Conservation (phyloP, 257 asterid genomes). For the Verbascum thapsus region DNA sequence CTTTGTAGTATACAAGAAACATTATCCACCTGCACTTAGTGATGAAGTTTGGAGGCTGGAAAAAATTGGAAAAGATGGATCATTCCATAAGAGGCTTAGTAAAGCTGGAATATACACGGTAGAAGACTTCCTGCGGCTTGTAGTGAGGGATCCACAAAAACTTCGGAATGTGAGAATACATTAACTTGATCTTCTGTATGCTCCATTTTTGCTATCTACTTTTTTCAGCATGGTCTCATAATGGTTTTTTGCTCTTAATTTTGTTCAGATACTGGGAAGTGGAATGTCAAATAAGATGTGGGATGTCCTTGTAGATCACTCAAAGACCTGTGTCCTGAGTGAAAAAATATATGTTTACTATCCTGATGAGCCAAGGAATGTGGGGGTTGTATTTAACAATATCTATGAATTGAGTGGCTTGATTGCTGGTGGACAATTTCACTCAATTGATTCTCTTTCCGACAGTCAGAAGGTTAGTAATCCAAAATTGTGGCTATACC, state of each 20-base stretch:
- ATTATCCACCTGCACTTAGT: conserved; percentile 86
- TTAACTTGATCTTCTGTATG: conserved; percentile 13
- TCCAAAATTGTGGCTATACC: conserved; percentile 17
- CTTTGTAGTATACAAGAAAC: conserved; percentile 91
- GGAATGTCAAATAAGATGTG: conserved; percentile 99
- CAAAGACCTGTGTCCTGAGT: conserved; percentile 90
- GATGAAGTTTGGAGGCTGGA: conserved; percentile 99
- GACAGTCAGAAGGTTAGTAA: conserved; percentile 79
- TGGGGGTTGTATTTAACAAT: conserved; percentile 81
- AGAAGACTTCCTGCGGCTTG: conserved; percentile 83
- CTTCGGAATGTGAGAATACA: conserved; percentile 71
- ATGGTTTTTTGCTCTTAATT: conserved; percentile 22
- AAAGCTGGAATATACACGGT: conserved; percentile 72
- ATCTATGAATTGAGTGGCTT: conserved; percentile 81
- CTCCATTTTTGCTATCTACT: conserved; percentile 16
- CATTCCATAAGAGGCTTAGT: conserved; percentile 89
- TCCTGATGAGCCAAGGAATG: conserved; percentile 77
- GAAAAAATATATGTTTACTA: conserved; percentile 86
- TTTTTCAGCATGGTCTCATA: conserved; percentile 24
- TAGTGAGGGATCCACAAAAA: conserved; percentile 72
- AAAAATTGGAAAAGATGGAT: conserved; percentile 96
- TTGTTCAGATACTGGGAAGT: conserved; percentile 82
- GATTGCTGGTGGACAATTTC: conserved; percentile 72
- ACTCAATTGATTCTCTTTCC: conserved; percentile 75
- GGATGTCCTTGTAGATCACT: conserved; percentile 89